These are phyloP conservation scores for Phytophthora litchii DNA, from an alignment of 352 stramenopile genomes.

Conservation along the genomic window DNA sequence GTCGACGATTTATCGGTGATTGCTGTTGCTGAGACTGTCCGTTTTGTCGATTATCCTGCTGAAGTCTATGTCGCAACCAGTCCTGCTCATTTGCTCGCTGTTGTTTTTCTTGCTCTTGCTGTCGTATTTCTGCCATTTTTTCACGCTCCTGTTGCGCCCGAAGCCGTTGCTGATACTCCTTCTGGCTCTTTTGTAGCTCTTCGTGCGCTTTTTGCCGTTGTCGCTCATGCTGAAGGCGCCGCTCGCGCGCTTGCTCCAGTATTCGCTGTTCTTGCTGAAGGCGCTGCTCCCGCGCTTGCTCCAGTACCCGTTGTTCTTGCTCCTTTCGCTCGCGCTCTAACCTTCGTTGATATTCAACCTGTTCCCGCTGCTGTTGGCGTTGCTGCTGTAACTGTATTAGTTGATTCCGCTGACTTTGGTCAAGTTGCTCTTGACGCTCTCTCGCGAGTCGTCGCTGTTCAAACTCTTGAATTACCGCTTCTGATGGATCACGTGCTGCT, in stretches of 20 bases:
- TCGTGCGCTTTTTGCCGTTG: constrained; percentile 28
- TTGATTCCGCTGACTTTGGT: constrained; percentile 13
- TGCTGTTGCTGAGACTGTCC: constrained; percentile 1
- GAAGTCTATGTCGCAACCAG: constrained; percentile 26
- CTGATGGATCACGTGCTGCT: constrained; percentile 15
- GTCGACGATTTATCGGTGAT: background rate
- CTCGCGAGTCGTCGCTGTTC: constrained; percentile 36
- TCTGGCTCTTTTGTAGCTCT: constrained; percentile 34
- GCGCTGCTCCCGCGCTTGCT: constrained; percentile 20
- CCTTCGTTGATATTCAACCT: constrained; percentile 15
- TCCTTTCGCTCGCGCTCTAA: constrained; percentile 20
- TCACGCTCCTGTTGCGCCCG: constrained; percentile 31
- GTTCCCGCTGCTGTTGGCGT: constrained; percentile 15
- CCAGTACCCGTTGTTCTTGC: constrained; percentile 1
- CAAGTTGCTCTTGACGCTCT: constrained; percentile 28
- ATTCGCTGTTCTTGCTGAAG: constrained; percentile 11
- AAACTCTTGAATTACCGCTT: constrained; percentile 35
- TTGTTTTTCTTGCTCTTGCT: constrained; percentile 18
- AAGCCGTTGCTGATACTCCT: constrained; percentile 37
- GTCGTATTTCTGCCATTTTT: constrained; percentile 23
- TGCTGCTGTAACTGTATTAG: constrained; percentile 21
- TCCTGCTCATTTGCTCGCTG: constrained; percentile 29
- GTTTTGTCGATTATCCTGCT: constrained; percentile 20
- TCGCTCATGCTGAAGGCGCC: constrained; percentile 27
- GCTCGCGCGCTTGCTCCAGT: constrained; percentile 18